Evolutionary conservation across 495 filamentous ascomycete species (phyloP).

Genomic region (Podospora didyma): DNA sequence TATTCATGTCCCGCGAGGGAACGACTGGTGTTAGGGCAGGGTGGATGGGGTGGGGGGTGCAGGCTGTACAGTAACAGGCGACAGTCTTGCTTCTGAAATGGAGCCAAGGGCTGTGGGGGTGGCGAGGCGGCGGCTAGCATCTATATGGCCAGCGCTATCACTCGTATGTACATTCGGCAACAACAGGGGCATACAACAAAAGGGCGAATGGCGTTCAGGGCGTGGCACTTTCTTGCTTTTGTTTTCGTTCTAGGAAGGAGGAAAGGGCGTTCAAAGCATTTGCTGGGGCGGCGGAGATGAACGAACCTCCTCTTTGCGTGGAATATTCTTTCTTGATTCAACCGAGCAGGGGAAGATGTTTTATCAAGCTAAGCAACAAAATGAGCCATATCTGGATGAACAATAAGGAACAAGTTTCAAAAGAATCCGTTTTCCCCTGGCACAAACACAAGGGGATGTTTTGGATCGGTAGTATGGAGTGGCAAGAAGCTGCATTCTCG

Average conservation of each 20-base stretch:
- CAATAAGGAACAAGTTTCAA: conserved; percentile 4
- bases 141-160: not conserved
- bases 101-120: not conserved
- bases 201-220: conserved; percentile 15
- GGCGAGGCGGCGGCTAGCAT: not conserved
- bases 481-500: too few species aligned
- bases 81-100: conserved; percentile 6
- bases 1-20: conserved; percentile 20
- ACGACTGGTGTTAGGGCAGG: conserved; percentile 5
- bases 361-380: not conserved
- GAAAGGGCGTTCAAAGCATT: not conserved
- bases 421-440: not conserved
- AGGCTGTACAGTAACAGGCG: conserved; percentile 25
- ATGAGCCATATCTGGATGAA: not conserved
- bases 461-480: too few species aligned
- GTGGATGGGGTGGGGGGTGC: conserved; percentile 24
- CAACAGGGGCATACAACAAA: conserved; percentile 27
- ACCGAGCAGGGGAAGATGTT: not conserved
- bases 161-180: conserved; percentile 20
- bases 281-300: not conserved
- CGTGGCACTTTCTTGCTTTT: not conserved
- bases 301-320: not conserved
- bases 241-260: conserved; percentile 1
- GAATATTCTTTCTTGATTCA: not conserved
- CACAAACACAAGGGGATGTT: too few species aligned